Evolutionary conservation across 345 rosid genomes (phyloP), one percentile per base, ranked within the genome.

Genomic region (Salix koriyanagi): DNA sequence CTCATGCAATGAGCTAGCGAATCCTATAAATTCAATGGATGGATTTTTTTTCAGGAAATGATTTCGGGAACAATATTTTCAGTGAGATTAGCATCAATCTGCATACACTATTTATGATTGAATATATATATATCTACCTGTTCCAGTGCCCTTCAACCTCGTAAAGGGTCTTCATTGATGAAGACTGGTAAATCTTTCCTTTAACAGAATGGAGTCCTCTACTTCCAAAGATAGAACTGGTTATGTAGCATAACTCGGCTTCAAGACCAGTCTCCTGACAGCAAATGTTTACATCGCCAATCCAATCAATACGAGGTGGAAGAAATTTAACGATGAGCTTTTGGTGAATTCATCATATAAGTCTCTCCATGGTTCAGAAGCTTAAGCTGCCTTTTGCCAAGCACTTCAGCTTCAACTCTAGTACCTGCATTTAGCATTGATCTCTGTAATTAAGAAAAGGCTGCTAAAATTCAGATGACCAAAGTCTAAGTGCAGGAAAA

Each of bases 311-410:
- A 1, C 84, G 82, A 1, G 90, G 93, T 0, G 97, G 97, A 32
- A 95, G 73, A 73, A 95, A 82, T 60, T 82, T 86, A 71, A 91
- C 85, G 32, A 81, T 65, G 23, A 91, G 90, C n/a, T 52, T 85
- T 89, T 4, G 99, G 97, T 30, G 91, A 81, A 78, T 93, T 91
- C 96, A 90, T 91, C 82, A 79, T 86, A 70, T 93, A 95, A 41
- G 90, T 93, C 79, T 95, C 99, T 44, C 81, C 82, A 19, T 76
- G 79, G 7, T 79, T 84, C 0, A 81, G 76, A 3, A 95, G 92
- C 86, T 85, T 93, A 72, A 95, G 84, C 9, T 80, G 82, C 85
- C 87, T 90, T 76, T 79, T 87, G 2, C 97, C 97, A 23, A 75
- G 78, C 46, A 93, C 86, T 76, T 90, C 92, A 0, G 89, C 89